phyloP scores from a whole-genome alignment of 2,329 filamentous ascomycete species.

The Xylariaceae sp. region DNA sequence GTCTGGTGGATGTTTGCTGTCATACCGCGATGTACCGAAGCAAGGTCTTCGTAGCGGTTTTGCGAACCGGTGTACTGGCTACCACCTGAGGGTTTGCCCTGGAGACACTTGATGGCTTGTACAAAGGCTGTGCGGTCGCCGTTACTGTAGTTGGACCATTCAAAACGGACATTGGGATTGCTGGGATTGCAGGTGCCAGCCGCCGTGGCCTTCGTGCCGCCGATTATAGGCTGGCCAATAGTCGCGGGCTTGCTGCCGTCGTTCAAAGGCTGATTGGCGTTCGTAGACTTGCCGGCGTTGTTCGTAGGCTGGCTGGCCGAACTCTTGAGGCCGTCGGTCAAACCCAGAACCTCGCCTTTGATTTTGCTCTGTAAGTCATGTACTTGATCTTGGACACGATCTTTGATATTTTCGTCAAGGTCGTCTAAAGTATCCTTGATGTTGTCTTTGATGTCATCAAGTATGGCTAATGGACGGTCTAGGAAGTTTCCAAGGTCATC shows the following conservation, averaged over 20 bases:
- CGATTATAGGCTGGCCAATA: slow-evolving; percentile 15
- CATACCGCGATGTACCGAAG: slow-evolving; percentile 48
- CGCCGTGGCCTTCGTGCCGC: slow-evolving; percentile 12
- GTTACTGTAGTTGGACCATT: slow-evolving; percentile 43
- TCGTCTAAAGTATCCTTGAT: neutral
- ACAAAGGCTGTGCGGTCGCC: slow-evolving; percentile 43
- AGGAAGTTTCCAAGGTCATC: slow-evolving; percentile 22
- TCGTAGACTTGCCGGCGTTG: slow-evolving; percentile 6
- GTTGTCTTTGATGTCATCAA: slow-evolving; percentile 15
- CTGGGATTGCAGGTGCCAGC: slow-evolving; percentile 36
- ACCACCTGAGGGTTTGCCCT: slow-evolving; percentile 40
- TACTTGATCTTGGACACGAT: neutral
- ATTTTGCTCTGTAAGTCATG: neutral
- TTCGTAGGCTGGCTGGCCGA: neutral
- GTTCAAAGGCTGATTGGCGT: neutral
- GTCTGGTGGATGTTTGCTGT: slow-evolving; percentile 36
- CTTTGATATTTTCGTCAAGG: slow-evolving; percentile 3
- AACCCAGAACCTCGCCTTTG: neutral
- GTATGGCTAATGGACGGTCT: slow-evolving; percentile 19
- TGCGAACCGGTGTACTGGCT: slow-evolving; percentile 34
- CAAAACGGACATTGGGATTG: slow-evolving; percentile 37
- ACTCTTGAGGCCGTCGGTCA: neutral
- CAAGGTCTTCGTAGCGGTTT: slow-evolving; percentile 48
- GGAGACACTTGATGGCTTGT: slow-evolving; percentile 45
- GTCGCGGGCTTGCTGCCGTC: slow-evolving; percentile 4